These are phyloP conservation scores for Hortaea werneckii DNA, from an alignment of 2,329 filamentous ascomycete genomes.

Conservation along the genomic window DNA sequence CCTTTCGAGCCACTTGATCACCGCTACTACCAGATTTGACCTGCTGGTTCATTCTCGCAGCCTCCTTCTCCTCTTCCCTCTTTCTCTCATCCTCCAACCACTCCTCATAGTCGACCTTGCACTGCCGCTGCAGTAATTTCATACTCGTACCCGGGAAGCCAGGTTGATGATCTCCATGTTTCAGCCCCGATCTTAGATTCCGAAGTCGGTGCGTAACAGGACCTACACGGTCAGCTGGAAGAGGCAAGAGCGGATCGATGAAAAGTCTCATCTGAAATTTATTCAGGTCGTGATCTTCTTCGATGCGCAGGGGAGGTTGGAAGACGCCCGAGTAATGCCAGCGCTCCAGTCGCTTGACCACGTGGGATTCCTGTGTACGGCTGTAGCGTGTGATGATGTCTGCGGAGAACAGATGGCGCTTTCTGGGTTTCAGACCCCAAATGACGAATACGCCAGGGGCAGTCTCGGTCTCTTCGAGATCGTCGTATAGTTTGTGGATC, in stretches of 20 bases:
- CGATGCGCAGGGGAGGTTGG: background rate
- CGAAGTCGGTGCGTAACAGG: background rate
- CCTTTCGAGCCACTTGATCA: too few relatives aligned
- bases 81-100: background rate
- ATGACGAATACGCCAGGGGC: background rate
- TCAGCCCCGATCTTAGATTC: too few relatives aligned
- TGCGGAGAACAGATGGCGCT: background rate
- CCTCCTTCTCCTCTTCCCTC: too few relatives aligned
- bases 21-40: too few relatives aligned
- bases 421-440: background rate
- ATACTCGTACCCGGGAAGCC: background rate
- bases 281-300: background rate
- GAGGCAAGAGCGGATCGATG: background rate
- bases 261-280: background rate
- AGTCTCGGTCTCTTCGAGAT: background rate
- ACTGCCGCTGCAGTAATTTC: background rate
- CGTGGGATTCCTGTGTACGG: background rate
- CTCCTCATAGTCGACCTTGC: background rate
- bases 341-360: background rate
- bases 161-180: background rate
- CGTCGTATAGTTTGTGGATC: background rate
- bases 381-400: background rate
- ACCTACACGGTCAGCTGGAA: background rate
- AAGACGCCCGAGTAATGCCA: background rate
- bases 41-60: too few relatives aligned